Conservation (phyloP, 805 yeast genomes). For the Ogataea haglerorum region DNA sequence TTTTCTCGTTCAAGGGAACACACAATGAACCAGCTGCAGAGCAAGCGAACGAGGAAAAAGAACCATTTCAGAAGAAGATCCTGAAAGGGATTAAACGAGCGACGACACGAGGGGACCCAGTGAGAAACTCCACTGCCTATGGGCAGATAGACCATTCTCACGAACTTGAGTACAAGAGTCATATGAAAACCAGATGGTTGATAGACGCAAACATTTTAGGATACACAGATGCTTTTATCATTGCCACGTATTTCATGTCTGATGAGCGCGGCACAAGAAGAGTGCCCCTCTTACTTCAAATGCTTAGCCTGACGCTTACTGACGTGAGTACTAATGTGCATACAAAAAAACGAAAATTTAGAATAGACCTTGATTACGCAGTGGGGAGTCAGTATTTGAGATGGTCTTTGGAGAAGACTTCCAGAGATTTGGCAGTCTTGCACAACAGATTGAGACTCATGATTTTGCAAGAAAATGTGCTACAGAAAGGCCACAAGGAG, state of each 20-base stretch:
- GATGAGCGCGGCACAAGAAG: constrained; percentile 76
- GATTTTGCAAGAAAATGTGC: constrained; percentile 40
- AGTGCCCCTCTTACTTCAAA: constrained; percentile 76
- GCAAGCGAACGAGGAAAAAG: constrained; percentile 13
- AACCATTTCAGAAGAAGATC: constrained; percentile 18
- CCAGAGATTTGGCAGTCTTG: constrained; percentile 66
- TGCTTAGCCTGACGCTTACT: constrained; percentile 62
- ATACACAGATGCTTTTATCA: constrained; percentile 67
- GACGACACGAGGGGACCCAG: constrained; percentile 13
- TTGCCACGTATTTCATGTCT: constrained; percentile 68
- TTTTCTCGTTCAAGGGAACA: constrained; percentile 17
- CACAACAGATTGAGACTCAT: constrained; percentile 65
- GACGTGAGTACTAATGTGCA: constrained; percentile 42
- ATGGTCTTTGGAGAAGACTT: constrained; percentile 76
- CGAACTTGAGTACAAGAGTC: constrained; percentile 25
- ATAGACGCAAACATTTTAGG: constrained; percentile 58
- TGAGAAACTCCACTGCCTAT: constrained; percentile 9
- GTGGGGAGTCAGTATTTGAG: constrained; percentile 71
- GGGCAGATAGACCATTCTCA: constrained; percentile 15
- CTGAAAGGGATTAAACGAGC: constrained; percentile 20
- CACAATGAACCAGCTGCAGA: neutral
- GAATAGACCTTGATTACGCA: constrained; percentile 86
- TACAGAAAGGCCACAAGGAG: constrained; percentile 22
- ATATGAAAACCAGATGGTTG: constrained; percentile 30
- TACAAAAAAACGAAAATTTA: constrained; percentile 45